A percentile compares a stretch with the other conserved stretches of the same genome.
Conservation (phyloP, 2,329 filamentous ascomycete species). For the Ophiobolus disseminans region DNA sequence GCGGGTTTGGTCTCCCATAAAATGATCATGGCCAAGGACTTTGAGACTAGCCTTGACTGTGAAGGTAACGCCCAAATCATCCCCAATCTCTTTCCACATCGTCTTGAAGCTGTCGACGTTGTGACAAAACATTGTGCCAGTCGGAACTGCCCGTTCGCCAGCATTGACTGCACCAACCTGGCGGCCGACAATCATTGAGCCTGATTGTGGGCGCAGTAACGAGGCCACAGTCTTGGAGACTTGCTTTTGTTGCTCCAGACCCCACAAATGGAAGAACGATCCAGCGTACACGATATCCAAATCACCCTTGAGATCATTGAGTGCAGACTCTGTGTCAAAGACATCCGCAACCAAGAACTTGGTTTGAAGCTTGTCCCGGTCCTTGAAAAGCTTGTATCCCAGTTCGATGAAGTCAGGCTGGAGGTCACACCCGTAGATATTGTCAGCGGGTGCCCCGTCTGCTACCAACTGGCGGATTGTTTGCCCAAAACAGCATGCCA, state of each 20-base stretch:
- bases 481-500: constrained; percentile 56
- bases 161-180: constrained; percentile 54
- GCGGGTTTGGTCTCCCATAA: constrained; percentile 19
- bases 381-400: constrained; percentile 54
- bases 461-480: constrained; percentile 50
- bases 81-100: constrained; percentile 51
- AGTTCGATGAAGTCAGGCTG: constrained; percentile 57
- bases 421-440: constrained; percentile 52
- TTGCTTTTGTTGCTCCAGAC: constrained; percentile 41
- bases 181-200: constrained; percentile 60
- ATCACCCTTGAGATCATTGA: constrained; percentile 33
- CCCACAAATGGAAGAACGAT: constrained; percentile 54
- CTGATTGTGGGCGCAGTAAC: constrained; percentile 48
- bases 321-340: constrained; percentile 42
- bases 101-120: constrained; percentile 42
- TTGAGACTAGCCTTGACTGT: constrained; percentile 26
- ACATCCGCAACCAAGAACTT: constrained; percentile 62
- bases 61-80: constrained; percentile 36
- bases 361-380: constrained; percentile 51
- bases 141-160: constrained; percentile 21
- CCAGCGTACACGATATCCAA: constrained; percentile 51
- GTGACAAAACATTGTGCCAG: constrained; percentile 40
- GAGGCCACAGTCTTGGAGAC: constrained; percentile 42
- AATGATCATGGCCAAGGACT: constrained; percentile 12
- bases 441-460: constrained; percentile 50